Evolutionary conservation across 176 grass and related monocot genomes (phyloP).

Genomic region (Musa schizocarpa): DNA sequence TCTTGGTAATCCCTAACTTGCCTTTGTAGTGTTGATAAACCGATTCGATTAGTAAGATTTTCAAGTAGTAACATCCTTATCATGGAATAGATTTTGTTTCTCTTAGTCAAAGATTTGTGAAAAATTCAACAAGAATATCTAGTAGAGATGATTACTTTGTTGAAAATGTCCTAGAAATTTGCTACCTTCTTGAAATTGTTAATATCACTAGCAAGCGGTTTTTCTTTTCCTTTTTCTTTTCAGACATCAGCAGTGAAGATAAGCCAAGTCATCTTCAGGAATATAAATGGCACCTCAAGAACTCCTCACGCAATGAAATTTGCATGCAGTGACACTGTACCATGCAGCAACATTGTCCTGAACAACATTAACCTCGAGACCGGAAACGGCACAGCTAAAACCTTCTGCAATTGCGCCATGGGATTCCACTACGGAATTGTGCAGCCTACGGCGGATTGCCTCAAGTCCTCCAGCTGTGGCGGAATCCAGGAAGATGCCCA

Average conservation of each 20-base stretch:
- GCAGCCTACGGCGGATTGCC: conserved; percentile 57
- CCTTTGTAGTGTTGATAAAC: no score
- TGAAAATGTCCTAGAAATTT: not conserved
- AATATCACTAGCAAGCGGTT: not conserved
- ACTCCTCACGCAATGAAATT: conserved; percentile 51
- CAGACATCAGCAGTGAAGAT: conserved; percentile 45
- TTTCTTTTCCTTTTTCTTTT: not conserved
- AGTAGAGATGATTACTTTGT: not conserved
- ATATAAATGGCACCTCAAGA: conserved; percentile 59
- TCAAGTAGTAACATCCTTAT: not conserved
- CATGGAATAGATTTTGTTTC: not conserved
- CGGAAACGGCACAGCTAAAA: conserved; percentile 34
- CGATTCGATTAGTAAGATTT: no score
- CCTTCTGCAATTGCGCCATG: conserved; percentile 75
- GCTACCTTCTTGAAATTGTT: not conserved
- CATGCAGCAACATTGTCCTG: conserved; percentile 66
- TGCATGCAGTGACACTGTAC: conserved; percentile 76
- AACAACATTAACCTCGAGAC: conserved; percentile 50
- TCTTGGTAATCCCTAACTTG: no score
- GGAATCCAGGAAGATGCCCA: not conserved
- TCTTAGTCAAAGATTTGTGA: not conserved
- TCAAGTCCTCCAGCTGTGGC: conserved; percentile 39
- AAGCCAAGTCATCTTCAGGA: conserved; percentile 42
- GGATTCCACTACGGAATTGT: conserved; percentile 51
- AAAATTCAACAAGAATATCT: not conserved